Conservation (phyloP, 192 early-diverging fungal genomes). For the Backusella liffmaniae region DNA sequence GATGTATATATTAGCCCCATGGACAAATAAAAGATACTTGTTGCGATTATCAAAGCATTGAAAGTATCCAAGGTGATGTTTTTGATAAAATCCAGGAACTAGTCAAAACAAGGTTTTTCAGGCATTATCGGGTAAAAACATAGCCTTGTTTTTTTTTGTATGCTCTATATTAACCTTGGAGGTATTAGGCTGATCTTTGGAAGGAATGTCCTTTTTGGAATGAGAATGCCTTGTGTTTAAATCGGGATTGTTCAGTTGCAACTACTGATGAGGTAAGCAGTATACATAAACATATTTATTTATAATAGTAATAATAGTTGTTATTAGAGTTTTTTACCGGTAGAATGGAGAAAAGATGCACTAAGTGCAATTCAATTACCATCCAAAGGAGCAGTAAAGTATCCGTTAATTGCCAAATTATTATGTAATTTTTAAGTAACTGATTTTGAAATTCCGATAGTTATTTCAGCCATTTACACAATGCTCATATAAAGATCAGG, state of each 20-base stretch:
- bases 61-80: slow-evolving; percentile 74
- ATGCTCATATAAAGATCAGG: slow-evolving; percentile 67
- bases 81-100: slow-evolving; percentile 67
- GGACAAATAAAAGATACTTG: slow-evolving; percentile 61
- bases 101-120: slow-evolving; percentile 85
- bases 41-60: slow-evolving; percentile 74
- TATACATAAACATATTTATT: slow-evolving; percentile 18
- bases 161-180: not conserved
- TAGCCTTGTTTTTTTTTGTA: not conserved
- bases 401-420: not conserved
- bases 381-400: slow-evolving; percentile 47
- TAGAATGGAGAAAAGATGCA: slow-evolving; percentile 52
- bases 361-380: slow-evolving; percentile 76
- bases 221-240: slow-evolving; percentile 77
- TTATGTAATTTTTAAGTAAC: not conserved
- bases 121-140: slow-evolving; percentile 79
- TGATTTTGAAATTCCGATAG: slow-evolving; percentile 34
- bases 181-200: slow-evolving; percentile 73
- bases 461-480: slow-evolving; percentile 51
- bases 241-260: slow-evolving; percentile 82
- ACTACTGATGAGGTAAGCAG: slow-evolving; percentile 68
- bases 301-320: not conserved
- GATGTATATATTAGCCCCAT: slow-evolving; percentile 36
- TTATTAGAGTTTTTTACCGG: slow-evolving; percentile 41
- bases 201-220: slow-evolving; percentile 90